Evolutionary conservation across 2,329 filamentous ascomycete genomes (phyloP).

Genomic region (Emydomyces testavorans): DNA sequence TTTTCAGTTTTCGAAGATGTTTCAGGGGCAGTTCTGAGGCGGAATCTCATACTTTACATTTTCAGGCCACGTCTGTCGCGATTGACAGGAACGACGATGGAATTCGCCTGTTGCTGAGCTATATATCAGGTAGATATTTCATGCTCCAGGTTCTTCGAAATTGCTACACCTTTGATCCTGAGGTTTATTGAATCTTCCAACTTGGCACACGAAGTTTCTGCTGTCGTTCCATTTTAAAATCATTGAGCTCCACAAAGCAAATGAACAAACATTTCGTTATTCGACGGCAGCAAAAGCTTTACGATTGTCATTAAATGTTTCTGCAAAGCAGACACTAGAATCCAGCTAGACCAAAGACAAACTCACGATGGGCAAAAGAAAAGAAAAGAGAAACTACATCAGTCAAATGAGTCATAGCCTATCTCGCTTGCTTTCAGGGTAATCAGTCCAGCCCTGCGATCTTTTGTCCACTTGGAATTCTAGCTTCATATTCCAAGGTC

Average conservation of each 20-base stretch:
- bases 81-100: background rate
- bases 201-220: too few species aligned
- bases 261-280: too few species aligned
- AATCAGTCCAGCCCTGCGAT: conserved; percentile 12
- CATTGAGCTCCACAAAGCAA: too few species aligned
- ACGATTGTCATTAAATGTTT: too few species aligned
- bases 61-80: too few species aligned
- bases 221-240: too few species aligned
- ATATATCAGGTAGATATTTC: background rate
- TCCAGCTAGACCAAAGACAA: too few species aligned
- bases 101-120: background rate
- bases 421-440: background rate
- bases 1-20: background rate
- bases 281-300: too few species aligned
- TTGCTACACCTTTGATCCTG: background rate
- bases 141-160: background rate
- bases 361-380: too few species aligned
- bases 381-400: background rate
- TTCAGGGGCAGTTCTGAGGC: too few species aligned
- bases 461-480: conserved; percentile 36
- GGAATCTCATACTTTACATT: too few species aligned
- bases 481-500: conserved; percentile 50
- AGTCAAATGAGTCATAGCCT: background rate
- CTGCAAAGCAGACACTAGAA: too few species aligned
- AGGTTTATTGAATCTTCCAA: background rate